These are phyloP conservation scores for Flagelloscypha sp. DNA, from an alignment of 768 basidiomycete species.

Conservation along the genomic window DNA sequence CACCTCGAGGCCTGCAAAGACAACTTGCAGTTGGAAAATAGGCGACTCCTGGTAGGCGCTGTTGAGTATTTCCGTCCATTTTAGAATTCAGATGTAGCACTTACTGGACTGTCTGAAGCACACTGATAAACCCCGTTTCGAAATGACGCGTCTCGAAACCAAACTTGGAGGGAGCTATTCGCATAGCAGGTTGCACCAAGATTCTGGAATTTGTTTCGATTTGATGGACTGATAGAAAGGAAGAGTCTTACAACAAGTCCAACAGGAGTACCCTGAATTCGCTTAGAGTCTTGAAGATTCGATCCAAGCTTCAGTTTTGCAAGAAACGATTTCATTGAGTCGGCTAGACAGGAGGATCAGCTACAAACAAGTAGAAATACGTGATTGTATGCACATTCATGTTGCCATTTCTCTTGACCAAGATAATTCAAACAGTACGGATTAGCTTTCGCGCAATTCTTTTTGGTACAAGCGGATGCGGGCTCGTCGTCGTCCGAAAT, in stretches of 20 bases:
- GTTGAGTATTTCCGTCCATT: too few relatives aligned
- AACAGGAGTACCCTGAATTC: slow-evolving; percentile 54
- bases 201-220: slow-evolving; percentile 62
- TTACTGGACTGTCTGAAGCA: slow-evolving; percentile 42
- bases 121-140: slow-evolving; percentile 78
- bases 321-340: slow-evolving; percentile 41
- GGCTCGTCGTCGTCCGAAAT: slow-evolving; percentile 59
- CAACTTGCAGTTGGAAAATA: slow-evolving; percentile 68
- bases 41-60: slow-evolving; percentile 76
- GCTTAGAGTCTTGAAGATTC: slow-evolving; percentile 43
- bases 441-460: slow-evolving; percentile 63
- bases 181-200: slow-evolving; percentile 97
- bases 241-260: slow-evolving; percentile 57
- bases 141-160: slow-evolving; percentile 84
- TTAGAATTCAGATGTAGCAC: too few relatives aligned
- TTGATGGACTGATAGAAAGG: too few relatives aligned
- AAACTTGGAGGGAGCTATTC: slow-evolving; percentile 94
- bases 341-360: slow-evolving; percentile 27
- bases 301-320: slow-evolving; percentile 43
- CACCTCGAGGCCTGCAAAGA: slow-evolving; percentile 80
- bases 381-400: slow-evolving; percentile 39
- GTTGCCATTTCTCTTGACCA: slow-evolving; percentile 77
- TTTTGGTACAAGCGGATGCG: slow-evolving; percentile 52
- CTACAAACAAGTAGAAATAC: slow-evolving; percentile 9
- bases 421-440: slow-evolving; percentile 85